A percentile compares a stretch with the other conserved stretches of the same genome.
These are phyloP conservation scores for Tubosaeta sp. DNA, from an alignment of 768 basidiomycete genomes.

Conservation along the genomic window DNA sequence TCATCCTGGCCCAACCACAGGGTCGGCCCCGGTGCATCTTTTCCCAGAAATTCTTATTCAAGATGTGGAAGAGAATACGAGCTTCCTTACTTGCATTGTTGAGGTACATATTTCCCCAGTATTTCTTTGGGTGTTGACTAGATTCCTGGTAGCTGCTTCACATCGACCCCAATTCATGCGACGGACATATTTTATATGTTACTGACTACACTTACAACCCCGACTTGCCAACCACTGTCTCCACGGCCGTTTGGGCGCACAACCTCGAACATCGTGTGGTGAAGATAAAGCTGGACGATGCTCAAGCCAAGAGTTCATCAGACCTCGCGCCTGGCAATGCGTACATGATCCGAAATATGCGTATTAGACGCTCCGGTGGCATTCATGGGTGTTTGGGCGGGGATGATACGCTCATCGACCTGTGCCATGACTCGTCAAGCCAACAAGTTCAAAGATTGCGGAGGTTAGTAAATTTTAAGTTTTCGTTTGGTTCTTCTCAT, in stretches of 20 bases:
- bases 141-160: slow-evolving; percentile 42
- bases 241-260: slow-evolving; percentile 35
- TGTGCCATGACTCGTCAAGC: slow-evolving; percentile 13
- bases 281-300: slow-evolving; percentile 48
- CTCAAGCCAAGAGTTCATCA: slow-evolving; percentile 40
- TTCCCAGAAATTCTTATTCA: slow-evolving; percentile 46
- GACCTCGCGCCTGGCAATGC: slow-evolving; percentile 38
- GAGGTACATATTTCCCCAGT: slow-evolving; percentile 39
- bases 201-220: slow-evolving; percentile 62
- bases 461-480: slow-evolving; percentile 11
- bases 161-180: slow-evolving; percentile 29
- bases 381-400: slow-evolving; percentile 30
- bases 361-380: slow-evolving; percentile 32
- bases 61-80: slow-evolving; percentile 38
- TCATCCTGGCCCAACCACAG: slow-evolving; percentile 16
- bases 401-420: slow-evolving; percentile 21
- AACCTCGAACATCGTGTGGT: slow-evolving; percentile 49
- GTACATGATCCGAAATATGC: slow-evolving; percentile 49
- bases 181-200: slow-evolving; percentile 45
- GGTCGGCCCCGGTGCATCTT: slow-evolving; percentile 22
- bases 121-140: not conserved
- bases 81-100: slow-evolving; percentile 52
- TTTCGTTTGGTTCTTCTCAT: slow-evolving; percentile 1
- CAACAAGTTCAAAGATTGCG: slow-evolving; percentile 18
- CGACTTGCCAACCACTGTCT: slow-evolving; percentile 33